Evolutionary conservation across 208 protist species (phyloP).

Genomic region (Leishmania gerbilli): DNA sequence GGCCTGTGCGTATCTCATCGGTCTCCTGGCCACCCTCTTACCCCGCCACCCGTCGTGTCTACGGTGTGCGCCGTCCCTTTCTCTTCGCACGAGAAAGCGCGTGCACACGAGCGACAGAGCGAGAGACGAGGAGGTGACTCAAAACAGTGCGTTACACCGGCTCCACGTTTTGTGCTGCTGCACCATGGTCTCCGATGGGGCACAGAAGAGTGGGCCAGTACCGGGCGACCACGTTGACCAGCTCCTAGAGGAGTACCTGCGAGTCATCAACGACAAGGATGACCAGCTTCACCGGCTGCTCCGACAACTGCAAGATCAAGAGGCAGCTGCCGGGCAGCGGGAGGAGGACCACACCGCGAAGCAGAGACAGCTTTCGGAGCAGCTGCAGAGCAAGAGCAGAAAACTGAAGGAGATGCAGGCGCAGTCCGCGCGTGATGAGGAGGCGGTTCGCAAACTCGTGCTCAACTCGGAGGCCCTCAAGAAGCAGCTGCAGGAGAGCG

Average conservation of each 20-base stretch:
- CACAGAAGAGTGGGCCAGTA: conserved; percentile 3
- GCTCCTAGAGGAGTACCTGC: conserved; percentile 86
- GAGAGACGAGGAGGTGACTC: background rate
- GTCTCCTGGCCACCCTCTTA: background rate
- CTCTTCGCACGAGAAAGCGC: no score
- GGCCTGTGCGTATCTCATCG: background rate
- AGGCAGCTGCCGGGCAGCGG: conserved; percentile 27
- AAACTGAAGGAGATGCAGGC: conserved; percentile 32
- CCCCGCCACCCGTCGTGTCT: background rate
- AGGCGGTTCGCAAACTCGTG: conserved; percentile 41
- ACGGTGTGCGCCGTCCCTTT: background rate
- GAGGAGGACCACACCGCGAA: conserved; percentile 35
- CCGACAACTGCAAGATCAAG: conserved; percentile 48
- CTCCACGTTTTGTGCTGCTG: background rate
- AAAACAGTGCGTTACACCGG: background rate
- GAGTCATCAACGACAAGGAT: conserved; percentile 89
- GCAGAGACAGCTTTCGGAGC: conserved; percentile 15
- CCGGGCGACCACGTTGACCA: conserved; percentile 48
- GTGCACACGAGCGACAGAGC: background rate
- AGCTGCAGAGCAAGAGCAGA: conserved; percentile 27
- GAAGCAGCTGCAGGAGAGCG: conserved; percentile 25
- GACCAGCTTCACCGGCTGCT: conserved; percentile 67
- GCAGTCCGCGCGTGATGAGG: conserved; percentile 29
- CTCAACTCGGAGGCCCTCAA: conserved; percentile 42
- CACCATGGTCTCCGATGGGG: conserved; percentile 19